Evolutionary conservation across 768 basidiomycete species (phyloP).

Genomic region (Podaxis sp.): DNA sequence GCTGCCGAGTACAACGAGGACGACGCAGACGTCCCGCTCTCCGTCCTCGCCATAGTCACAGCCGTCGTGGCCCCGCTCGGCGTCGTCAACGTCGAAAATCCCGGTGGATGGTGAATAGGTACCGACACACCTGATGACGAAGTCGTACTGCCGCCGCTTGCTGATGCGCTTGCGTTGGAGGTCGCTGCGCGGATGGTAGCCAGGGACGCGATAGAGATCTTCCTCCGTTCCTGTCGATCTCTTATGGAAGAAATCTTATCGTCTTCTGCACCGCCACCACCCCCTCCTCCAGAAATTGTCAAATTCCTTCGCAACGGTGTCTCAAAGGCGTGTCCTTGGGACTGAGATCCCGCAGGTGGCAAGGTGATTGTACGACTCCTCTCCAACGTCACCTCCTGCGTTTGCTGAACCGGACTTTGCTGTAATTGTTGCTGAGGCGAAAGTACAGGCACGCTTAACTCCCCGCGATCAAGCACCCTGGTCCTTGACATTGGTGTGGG

Average conservation of each 20-base stretch:
- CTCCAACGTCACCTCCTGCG: conserved; percentile 30
- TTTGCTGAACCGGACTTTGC: conserved; percentile 1
- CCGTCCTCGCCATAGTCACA: conserved; percentile 49
- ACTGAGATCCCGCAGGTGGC: conserved; percentile 30
- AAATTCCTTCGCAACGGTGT: conserved; percentile 30
- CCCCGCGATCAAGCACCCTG: conserved; percentile 14
- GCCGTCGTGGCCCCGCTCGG: conserved; percentile 64
- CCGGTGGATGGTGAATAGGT: conserved; percentile 35
- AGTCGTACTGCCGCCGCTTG: conserved; percentile 27
- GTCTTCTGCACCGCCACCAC: not conserved
- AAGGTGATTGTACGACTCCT: conserved; percentile 49
- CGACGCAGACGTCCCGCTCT: conserved; percentile 56
- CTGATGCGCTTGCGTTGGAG: conserved; percentile 1
- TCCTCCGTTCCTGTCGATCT: conserved; percentile 27
- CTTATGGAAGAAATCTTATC: conserved; percentile 16
- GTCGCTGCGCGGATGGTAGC: conserved; percentile 27
- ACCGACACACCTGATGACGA: conserved; percentile 45
- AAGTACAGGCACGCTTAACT: conserved; percentile 22
- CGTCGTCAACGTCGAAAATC: conserved; percentile 52
- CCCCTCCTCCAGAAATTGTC: not conserved
- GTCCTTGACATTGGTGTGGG: conserved; percentile 18
- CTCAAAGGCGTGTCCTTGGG: conserved; percentile 57
- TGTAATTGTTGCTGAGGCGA: conserved; percentile 16
- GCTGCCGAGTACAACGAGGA: conserved; percentile 38
- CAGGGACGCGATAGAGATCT: conserved; percentile 36